Evolutionary conservation across 225 moss, liverwort and hornwort genomes (phyloP).

Genomic region (Sphagnum tenellum): DNA sequence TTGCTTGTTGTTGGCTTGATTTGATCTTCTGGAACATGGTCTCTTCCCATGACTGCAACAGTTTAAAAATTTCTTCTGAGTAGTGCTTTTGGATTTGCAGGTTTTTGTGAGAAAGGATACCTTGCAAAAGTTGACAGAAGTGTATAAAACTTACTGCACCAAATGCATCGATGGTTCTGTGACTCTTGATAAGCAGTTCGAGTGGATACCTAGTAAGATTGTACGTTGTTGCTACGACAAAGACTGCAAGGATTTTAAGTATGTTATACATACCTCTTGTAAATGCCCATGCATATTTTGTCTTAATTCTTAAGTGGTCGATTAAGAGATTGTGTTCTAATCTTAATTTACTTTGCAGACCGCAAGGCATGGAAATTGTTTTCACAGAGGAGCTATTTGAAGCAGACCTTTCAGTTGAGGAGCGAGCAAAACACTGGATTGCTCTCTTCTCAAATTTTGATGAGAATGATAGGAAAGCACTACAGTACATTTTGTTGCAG

Average conservation of each 20-base stretch:
- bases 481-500: constrained; percentile 61
- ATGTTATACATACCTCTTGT: constrained; percentile 8
- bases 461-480: constrained; percentile 73
- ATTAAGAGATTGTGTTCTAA: too few species aligned
- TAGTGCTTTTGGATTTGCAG: constrained; percentile 19
- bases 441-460: constrained; percentile 61
- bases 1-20: too few species aligned
- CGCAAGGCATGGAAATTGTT: constrained; percentile 72
- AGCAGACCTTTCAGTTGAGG: constrained; percentile 49
- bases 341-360: constrained; percentile 27
- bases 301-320: too few species aligned
- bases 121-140: constrained; percentile 60
- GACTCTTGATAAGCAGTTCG: constrained; percentile 67
- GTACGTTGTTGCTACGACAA: constrained; percentile 74
- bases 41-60: too few species aligned
- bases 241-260: constrained; percentile 55
- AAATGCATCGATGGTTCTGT: constrained; percentile 54
- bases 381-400: constrained; percentile 75
- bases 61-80: too few species aligned
- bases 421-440: constrained; percentile 80
- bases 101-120: constrained; percentile 66
- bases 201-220: constrained; percentile 96
- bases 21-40: too few species aligned
- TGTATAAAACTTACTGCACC: constrained; percentile 70
- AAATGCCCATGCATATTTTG: too few species aligned